Evolutionary conservation across 129 eudicot genomes (phyloP), one percentile per base, ranked within the genome.

Genomic region (Escallonia herrerae): DNA sequence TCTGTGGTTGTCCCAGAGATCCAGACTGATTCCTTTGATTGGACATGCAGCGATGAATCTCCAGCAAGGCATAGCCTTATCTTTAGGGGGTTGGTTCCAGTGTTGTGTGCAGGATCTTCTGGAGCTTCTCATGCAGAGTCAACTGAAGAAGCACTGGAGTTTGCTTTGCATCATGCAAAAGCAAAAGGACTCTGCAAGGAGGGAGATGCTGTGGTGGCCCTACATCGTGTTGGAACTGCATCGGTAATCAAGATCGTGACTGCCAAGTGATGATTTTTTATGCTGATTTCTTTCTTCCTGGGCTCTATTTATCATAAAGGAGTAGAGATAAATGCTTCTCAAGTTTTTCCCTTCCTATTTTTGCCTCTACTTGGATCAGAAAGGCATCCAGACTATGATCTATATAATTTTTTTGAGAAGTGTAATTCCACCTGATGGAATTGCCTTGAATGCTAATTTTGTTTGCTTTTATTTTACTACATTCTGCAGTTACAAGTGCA

Each of bases 1-100:
- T 77, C 82, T n/a, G 82, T 72, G 15, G 82, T 77, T 47, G 82
- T 77, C 5, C 82, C 78, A 3, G 82, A 77, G 67, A 77, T 77
- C 11, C 52, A 60, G 74, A 72, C 82, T 4, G 82, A 72, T 43
- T 72, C 82, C 3, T 77, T 77, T 43, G 82, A 77, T 47, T 77
- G 78, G 77, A 60, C 78, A 6, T 77, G 78, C 50, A 77, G 78
- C 44, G 78, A 77, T 22, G 82, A 77, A n/a, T 72, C 82, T 62
- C 82, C 78, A 5, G 82, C 82, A 5, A 77, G 82, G 78, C 82
- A 72, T 64, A 77, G 75, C 52, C 78, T 77, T 47, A 72, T 72
- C 0, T 77, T 53, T 67, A 72, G 82, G 74, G 82, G 82, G 3
- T 48, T 77, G 74, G 74, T 77, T 39, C 82, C 82, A 3, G 51